These are phyloP conservation scores for Talaromyces atroroseus DNA, from an alignment of 2,329 filamentous ascomycete genomes.

Conservation along the genomic window DNA sequence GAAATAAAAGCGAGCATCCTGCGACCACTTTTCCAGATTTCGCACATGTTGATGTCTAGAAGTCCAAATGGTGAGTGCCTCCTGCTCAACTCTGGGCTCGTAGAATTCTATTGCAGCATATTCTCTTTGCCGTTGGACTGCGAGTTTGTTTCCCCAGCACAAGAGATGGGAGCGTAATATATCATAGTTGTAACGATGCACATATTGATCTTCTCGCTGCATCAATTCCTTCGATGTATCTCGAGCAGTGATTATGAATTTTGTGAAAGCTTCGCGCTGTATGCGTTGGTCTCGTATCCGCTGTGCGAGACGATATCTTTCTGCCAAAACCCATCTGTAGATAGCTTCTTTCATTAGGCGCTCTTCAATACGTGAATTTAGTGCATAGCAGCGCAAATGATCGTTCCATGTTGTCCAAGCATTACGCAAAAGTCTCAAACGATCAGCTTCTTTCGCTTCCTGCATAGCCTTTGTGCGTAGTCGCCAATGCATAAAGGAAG, in stretches of 20 bases:
- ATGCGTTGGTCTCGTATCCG: slow-evolving; percentile 37
- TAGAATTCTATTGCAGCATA: slow-evolving; percentile 40
- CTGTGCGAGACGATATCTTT: slow-evolving; percentile 36
- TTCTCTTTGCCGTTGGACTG: slow-evolving; percentile 36
- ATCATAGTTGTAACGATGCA: slow-evolving; percentile 28
- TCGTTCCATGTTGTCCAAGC: slow-evolving; percentile 61
- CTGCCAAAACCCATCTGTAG: slow-evolving; percentile 58
- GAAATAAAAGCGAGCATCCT: slow-evolving; percentile 54
- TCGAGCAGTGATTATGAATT: slow-evolving; percentile 36
- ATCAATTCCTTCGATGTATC: slow-evolving; percentile 33
- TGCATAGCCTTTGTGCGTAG: slow-evolving; percentile 39
- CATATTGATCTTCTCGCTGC: slow-evolving; percentile 32
- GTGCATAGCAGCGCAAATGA: slow-evolving; percentile 48
- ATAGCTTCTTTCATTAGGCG: slow-evolving; percentile 52
- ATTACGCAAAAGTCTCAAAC: slow-evolving; percentile 50
- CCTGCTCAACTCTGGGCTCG: slow-evolving; percentile 36
- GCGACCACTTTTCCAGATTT: slow-evolving; percentile 49
- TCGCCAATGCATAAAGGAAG: slow-evolving; percentile 48
- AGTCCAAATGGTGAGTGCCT: slow-evolving; percentile 36
- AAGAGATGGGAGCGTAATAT: slow-evolving; percentile 30
- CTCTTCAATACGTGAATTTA: slow-evolving; percentile 51
- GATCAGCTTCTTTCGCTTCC: slow-evolving; percentile 48
- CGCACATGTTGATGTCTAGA: slow-evolving; percentile 36
- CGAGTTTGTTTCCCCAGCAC: slow-evolving; percentile 35
- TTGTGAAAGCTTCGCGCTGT: slow-evolving; percentile 34